Conservation (phyloP, 768 basidiomycete genomes). For the Hortiboletus campestris region DNA sequence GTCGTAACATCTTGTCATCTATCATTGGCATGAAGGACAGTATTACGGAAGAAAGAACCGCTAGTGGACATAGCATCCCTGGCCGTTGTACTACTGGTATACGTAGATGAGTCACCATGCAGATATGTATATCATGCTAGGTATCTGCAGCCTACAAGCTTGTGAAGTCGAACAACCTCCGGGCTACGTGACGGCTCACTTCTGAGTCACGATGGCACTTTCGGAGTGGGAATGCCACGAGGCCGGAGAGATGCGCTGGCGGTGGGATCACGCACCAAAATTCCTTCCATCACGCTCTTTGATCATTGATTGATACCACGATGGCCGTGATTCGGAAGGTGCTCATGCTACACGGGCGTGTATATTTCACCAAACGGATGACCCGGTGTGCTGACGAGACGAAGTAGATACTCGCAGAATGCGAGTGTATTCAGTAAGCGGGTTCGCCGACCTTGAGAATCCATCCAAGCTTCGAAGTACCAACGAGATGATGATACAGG, state of each 20-base stretch:
- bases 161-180: not conserved
- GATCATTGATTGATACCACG: not conserved
- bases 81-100: conserved; percentile 3
- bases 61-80: not conserved
- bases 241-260: too few species aligned
- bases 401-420: conserved; percentile 67
- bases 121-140: not conserved
- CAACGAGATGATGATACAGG: conserved; percentile 35
- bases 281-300: not conserved
- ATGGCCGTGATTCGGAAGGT: conserved; percentile 34
- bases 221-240: not conserved
- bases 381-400: not conserved
- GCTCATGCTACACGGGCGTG: conserved; percentile 48
- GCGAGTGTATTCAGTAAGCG: conserved; percentile 68
- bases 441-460: conserved; percentile 37
- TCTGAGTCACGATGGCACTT: not conserved
- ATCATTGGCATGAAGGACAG: not conserved
- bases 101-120: not conserved
- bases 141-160: not conserved
- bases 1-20: not conserved
- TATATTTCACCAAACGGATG: not conserved
- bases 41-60: not conserved
- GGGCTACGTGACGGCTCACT: not conserved
- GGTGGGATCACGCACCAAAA: too few species aligned
- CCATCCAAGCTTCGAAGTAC: not conserved